phyloP scores from a whole-genome alignment of 2,329 filamentous ascomycete genomes.

The Purpureocillium lavendulum region DNA sequence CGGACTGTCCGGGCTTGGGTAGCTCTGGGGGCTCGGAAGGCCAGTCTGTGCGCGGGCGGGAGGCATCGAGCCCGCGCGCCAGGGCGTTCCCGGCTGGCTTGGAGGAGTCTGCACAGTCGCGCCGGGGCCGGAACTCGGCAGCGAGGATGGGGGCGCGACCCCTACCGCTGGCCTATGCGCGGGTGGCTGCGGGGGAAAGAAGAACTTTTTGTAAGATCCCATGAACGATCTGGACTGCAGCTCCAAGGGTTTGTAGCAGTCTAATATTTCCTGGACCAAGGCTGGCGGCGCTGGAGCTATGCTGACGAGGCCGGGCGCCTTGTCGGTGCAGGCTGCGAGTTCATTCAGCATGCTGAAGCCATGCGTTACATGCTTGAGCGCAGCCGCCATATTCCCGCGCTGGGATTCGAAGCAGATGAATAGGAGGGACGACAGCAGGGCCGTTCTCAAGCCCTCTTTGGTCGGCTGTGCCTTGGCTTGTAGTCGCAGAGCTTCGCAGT shows the following conservation, averaged over 20 bases:
- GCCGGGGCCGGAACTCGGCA: not conserved
- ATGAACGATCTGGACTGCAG: conserved; percentile 29
- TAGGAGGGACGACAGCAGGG: conserved; percentile 28
- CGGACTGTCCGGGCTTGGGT: conserved; percentile 18
- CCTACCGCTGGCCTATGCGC: not conserved
- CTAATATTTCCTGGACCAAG: conserved; percentile 27
- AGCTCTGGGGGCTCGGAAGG: conserved; percentile 25
- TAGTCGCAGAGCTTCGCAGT: conserved; percentile 31
- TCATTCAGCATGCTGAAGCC: conserved; percentile 32
- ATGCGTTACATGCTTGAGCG: conserved; percentile 30
- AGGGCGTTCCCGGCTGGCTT: conserved; percentile 19
- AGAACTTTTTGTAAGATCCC: conserved; percentile 26
- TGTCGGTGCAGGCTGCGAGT: conserved; percentile 24
- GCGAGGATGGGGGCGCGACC: not conserved
- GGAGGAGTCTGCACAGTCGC: conserved; percentile 11
- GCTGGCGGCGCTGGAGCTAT: conserved; percentile 27
- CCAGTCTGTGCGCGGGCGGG: conserved; percentile 9
- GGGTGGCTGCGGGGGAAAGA: conserved; percentile 15
- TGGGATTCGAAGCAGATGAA: conserved; percentile 34
- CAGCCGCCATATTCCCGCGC: conserved; percentile 28
- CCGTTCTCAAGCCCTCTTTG: conserved; percentile 27
- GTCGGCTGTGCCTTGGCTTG: conserved; percentile 27
- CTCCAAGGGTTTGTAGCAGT: conserved; percentile 29
- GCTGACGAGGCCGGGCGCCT: conserved; percentile 25
- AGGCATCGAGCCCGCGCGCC: conserved; percentile 6